Evolutionary conservation across 2,329 filamentous ascomycete genomes (phyloP), one percentile per base, ranked within the genome.

Genomic region (Aspergillus viridinutans): DNA sequence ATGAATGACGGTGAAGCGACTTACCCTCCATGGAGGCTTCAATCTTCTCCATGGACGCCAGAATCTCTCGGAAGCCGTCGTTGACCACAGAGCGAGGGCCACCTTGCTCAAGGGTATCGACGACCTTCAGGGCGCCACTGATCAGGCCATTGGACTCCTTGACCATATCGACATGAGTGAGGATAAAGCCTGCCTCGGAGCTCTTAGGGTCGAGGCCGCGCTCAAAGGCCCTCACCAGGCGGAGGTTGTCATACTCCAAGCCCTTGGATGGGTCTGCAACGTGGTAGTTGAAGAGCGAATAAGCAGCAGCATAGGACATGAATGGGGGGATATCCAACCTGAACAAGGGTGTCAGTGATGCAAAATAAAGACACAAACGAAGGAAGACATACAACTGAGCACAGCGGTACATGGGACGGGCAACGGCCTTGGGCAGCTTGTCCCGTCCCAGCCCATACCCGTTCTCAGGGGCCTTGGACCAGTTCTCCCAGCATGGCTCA

Each of bases 161-260:
- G 51, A 96, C 93, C 92, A 97, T 97, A 74, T 95, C 91, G 52
- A 97, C 87, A 73, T 97, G 93, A 4, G 94, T 92, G 12, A 97
- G 83, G n/a, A 97, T 91, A 72, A 97, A 97, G 51, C 93, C 93
- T 0, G 93, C 93, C 74, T 97, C 93, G 7, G 92, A 96, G 3
- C 90, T 95, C 32, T 82, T 83, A 0, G 90, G 90, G 72, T 97
- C 90, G 8, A 96, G 85, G 14, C 93, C 93, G 66, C 88, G 85
- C 76, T 97, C 92, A 67, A 97, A 97, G 25, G 91, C 93, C 38
- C 93, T 90, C 69, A 97, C 87, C 32, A 97, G 85, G 10, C 91
- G 88, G 25, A 97, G 81, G 78, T 86, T 86, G 42, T 78, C 73
- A 64, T 87, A 86, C 14, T 78, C 74, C 17, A 82, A 72, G 23